Conservation (phyloP, 805 yeast genomes). For the Starmerella asiatica region DNA sequence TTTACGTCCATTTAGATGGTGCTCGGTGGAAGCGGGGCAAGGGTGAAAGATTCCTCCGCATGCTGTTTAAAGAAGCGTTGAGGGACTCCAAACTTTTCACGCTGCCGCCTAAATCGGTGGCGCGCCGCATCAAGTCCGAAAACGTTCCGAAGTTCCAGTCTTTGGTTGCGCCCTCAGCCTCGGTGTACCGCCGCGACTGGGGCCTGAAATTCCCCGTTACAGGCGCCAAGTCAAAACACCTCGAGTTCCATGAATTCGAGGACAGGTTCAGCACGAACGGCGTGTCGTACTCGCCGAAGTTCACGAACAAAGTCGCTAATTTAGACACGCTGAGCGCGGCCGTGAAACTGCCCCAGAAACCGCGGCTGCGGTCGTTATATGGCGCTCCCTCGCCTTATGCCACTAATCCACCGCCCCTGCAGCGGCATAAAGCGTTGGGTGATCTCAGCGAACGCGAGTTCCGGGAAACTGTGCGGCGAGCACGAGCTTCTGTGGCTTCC, state of each 20-base stretch:
- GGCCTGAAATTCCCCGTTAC: constrained; percentile 25
- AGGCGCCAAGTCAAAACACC: constrained; percentile 20
- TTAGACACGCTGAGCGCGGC: constrained; percentile 25
- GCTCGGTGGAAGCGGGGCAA: not conserved
- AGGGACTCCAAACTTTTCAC: constrained; percentile 22
- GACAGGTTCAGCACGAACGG: constrained; percentile 23
- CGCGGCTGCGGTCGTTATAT: constrained; percentile 15
- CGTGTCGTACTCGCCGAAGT: constrained; percentile 21
- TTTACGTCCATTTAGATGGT: too few species aligned
- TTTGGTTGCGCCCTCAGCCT: constrained; percentile 24
- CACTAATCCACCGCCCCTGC: constrained; percentile 4
- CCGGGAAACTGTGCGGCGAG: constrained; percentile 8
- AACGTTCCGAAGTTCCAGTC: constrained; percentile 24
- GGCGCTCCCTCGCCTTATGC: constrained; percentile 7
- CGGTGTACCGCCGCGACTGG: constrained; percentile 27
- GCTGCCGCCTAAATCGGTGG: constrained; percentile 19
- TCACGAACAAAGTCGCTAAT: constrained; percentile 22
- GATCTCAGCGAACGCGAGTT: constrained; percentile 14
- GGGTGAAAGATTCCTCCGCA: not conserved
- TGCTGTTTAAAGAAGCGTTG: constrained; percentile 17
- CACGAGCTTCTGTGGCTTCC: constrained; percentile 1
- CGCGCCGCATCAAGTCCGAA: constrained; percentile 9
- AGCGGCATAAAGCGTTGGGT: constrained; percentile 13
- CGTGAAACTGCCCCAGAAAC: constrained; percentile 10
- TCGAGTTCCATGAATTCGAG: constrained; percentile 23